A percentile compares a stretch with the other conserved stretches of the same genome.
Conservation (phyloP, 768 basidiomycete genomes). For the Pleurotus eryngii region DNA sequence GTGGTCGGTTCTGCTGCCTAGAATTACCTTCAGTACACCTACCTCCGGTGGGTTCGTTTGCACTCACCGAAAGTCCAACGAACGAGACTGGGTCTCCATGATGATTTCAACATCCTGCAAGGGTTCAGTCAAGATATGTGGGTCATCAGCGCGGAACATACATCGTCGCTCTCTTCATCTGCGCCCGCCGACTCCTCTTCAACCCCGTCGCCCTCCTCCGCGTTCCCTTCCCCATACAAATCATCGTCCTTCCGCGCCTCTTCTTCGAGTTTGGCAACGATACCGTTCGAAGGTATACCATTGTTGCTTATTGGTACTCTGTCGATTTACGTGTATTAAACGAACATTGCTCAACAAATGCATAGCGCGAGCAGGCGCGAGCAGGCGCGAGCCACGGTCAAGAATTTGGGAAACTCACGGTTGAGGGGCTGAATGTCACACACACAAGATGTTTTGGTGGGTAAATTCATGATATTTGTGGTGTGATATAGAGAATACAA, state of each 20-base stretch:
- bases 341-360: slow-evolving; percentile 9
- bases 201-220: slow-evolving; percentile 39
- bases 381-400: slow-evolving; percentile 8
- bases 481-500: slow-evolving; percentile 16
- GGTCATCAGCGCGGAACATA: slow-evolving; percentile 12
- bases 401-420: slow-evolving; percentile 49
- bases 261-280: slow-evolving; percentile 48
- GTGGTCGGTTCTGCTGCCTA: slow-evolving; percentile 33
- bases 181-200: slow-evolving; percentile 39
- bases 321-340: slow-evolving; percentile 10
- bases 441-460: slow-evolving; percentile 29
- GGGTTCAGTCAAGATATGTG: not conserved
- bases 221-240: slow-evolving; percentile 34
- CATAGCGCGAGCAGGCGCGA: slow-evolving; percentile 6
- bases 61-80: slow-evolving; percentile 69
- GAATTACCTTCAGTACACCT: not conserved
- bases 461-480: slow-evolving; percentile 39
- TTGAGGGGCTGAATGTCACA: slow-evolving; percentile 52
- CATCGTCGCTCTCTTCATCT: slow-evolving; percentile 41
- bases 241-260: slow-evolving; percentile 30
- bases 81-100: slow-evolving; percentile 73
- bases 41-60: not conserved
- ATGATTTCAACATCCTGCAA: slow-evolving; percentile 85
- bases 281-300: slow-evolving; percentile 41
- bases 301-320: slow-evolving; percentile 38